Conservation (phyloP, 2,329 filamentous ascomycete species). For the Alternaria sp. region DNA sequence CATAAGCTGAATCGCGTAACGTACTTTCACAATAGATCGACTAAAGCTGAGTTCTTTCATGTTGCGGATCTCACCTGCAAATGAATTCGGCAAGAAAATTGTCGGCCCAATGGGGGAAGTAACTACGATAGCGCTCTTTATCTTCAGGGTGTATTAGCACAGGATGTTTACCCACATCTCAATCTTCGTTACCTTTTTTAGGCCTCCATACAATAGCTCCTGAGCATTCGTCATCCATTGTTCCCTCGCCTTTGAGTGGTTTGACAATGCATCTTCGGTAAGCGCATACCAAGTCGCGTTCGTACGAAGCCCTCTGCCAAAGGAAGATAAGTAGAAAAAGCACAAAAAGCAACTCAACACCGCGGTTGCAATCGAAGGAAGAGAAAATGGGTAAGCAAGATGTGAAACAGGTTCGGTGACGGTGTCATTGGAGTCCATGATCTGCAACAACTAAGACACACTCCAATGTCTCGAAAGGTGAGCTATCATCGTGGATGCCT, state of each 20-base stretch:
- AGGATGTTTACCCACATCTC: neutral
- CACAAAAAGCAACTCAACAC: neutral
- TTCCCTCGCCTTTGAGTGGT: neutral
- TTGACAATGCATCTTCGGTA: neutral
- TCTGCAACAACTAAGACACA: no score
- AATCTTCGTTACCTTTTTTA: neutral
- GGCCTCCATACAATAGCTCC: neutral
- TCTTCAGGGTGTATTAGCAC: rapidly evolving
- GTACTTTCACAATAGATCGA: no score
- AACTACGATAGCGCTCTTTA: neutral
- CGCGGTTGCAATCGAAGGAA: neutral
- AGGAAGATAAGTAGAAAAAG: neutral
- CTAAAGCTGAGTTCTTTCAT: neutral
- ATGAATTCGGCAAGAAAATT: neutral
- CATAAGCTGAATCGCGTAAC: no score
- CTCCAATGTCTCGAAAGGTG: no score
- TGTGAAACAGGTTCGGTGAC: neutral
- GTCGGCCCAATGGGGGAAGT: neutral
- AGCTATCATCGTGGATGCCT: rapidly evolving
- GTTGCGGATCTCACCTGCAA: neutral
- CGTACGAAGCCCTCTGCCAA: neutral
- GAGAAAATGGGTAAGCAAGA: neutral
- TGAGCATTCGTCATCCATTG: neutral
- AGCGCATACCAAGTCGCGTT: neutral
- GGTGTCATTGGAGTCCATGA: no score